These are phyloP conservation scores for Zymoseptoria ardabiliae DNA, from an alignment of 2,329 filamentous ascomycete genomes.

Conservation along the genomic window DNA sequence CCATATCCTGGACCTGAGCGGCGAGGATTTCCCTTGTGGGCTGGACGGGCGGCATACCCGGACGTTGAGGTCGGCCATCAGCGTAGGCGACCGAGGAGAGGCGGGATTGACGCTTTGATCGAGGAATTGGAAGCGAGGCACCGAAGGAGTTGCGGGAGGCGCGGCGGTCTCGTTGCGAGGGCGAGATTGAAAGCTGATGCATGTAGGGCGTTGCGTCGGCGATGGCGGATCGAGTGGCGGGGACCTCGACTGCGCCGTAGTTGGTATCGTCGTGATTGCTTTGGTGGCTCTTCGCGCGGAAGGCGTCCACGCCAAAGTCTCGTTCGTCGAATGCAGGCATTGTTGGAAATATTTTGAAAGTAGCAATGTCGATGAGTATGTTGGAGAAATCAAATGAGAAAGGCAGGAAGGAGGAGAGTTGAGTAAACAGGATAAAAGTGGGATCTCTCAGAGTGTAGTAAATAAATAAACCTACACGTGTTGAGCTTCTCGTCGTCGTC, in stretches of 20 bases:
- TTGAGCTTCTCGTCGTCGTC: not conserved
- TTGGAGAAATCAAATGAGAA: not conserved
- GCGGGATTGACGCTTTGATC: constrained; percentile 61
- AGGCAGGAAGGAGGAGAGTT: not conserved
- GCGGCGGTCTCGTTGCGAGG: constrained; percentile 60
- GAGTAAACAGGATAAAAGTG: not conserved
- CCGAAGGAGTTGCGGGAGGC: constrained; percentile 71
- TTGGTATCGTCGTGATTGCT: constrained; percentile 28
- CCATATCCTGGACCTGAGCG: constrained; percentile 62
- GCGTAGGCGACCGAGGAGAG: constrained; percentile 54
- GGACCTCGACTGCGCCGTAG: constrained; percentile 55
- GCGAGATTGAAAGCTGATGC: constrained; percentile 63
- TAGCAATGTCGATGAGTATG: not conserved
- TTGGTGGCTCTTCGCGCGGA: constrained; percentile 25
- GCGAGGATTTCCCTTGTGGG: constrained; percentile 61
- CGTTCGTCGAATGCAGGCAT: constrained; percentile 57
- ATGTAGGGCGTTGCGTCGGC: constrained; percentile 63
- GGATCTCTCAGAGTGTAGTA: not conserved
- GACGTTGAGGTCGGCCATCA: constrained; percentile 41
- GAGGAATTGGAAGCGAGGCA: constrained; percentile 63
- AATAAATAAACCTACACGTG: not conserved
- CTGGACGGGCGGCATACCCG: constrained; percentile 53
- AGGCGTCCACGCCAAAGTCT: constrained; percentile 43
- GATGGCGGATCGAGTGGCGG: constrained; percentile 59
- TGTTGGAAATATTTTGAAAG: constrained; percentile 2